phyloP scores from a whole-genome alignment of 129 eudicot species.

The Heracleum sosnowskyi region DNA sequence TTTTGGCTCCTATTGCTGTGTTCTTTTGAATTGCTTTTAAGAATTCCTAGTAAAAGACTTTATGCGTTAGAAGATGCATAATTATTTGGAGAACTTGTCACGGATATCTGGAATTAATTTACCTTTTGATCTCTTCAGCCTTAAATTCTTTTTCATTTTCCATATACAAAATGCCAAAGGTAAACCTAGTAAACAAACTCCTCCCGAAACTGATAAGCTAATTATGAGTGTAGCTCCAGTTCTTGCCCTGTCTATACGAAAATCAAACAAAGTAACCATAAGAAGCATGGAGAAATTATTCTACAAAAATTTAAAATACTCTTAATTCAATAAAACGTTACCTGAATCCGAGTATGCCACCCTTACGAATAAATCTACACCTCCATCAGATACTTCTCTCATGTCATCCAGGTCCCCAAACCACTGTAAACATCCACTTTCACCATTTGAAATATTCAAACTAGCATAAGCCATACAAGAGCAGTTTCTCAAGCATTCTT shows the following conservation, averaged over 20 bases:
- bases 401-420: constrained; percentile 10
- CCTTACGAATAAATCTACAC: constrained; percentile 4
- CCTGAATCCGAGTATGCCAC: constrained; percentile 22
- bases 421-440: constrained; percentile 11
- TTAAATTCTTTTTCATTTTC: background rate
- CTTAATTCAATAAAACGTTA: background rate
- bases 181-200: constrained; percentile 5
- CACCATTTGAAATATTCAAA: constrained; percentile 4
- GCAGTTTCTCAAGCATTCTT: constrained; percentile 30
- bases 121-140: background rate
- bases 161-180: background rate
- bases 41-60: background rate
- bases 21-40: too few species aligned
- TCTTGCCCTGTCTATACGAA: background rate
- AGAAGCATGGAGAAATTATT: background rate
- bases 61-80: background rate
- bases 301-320: background rate
- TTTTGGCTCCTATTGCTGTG: background rate
- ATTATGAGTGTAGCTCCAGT: background rate
- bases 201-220: background rate
- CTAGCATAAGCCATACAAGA: constrained; percentile 9
- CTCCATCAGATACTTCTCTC: constrained; percentile 5
- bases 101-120: background rate
- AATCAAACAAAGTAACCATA: background rate
- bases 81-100: background rate